Evolutionary conservation across 1,139 yeast species (phyloP).

Genomic region (Lipomyces yarrowii): DNA sequence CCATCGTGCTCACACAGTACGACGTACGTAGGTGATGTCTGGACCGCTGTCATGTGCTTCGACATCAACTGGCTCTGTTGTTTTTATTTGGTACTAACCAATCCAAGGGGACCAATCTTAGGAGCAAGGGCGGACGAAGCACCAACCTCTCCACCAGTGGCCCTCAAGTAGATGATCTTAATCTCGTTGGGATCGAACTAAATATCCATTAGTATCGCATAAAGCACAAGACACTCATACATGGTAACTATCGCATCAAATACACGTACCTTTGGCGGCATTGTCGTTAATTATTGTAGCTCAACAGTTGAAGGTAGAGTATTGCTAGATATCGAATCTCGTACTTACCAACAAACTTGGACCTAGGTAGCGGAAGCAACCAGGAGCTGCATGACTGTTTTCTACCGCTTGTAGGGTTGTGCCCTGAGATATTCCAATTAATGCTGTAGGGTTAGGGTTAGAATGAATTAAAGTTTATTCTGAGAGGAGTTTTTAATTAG

Average conservation of each 20-base stretch:
- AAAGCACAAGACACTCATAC: background rate
- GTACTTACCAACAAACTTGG: background rate
- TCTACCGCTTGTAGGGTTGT: background rate
- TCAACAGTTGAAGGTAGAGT: background rate
- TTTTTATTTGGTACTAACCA: slow-evolving; percentile 44
- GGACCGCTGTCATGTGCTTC: no score
- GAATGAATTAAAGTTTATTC: background rate
- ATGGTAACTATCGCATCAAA: background rate
- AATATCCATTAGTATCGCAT: background rate
- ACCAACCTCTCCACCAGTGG: slow-evolving; percentile 99
- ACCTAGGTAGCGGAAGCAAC: background rate
- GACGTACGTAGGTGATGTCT: no score
- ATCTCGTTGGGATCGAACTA: slow-evolving; percentile 98
- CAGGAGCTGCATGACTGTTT: background rate
- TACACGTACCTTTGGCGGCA: slow-evolving; percentile 29
- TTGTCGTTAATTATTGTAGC: slow-evolving; percentile 5
- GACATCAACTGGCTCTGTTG: no score
- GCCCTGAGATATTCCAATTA: background rate
- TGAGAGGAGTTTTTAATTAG: no score
- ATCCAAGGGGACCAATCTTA: slow-evolving; percentile 99
- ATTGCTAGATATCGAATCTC: no score
- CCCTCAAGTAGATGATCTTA: slow-evolving; percentile 98
- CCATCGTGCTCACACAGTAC: no score
- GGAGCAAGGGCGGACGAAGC: slow-evolving; percentile 99
- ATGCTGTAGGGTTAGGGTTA: background rate